Conservation (phyloP, 2,329 filamentous ascomycete genomes). For the Colletotrichum nymphaeae region DNA sequence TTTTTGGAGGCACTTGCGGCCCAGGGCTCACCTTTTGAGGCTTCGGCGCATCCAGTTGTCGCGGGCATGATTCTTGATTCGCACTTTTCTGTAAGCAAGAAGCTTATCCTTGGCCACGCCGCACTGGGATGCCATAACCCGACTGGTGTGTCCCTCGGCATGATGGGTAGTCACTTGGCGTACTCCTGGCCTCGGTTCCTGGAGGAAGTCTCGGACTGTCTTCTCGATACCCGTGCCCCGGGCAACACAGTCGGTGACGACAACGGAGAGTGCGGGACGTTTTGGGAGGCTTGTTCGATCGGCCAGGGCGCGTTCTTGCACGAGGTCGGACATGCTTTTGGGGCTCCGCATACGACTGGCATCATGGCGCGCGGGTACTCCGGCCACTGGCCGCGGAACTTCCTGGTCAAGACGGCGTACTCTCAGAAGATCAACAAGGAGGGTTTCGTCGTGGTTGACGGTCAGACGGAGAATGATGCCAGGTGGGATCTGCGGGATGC, state of each 20-base stretch:
- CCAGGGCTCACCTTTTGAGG: constrained; percentile 45
- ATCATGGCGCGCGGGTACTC: constrained; percentile 67
- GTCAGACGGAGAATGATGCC: constrained; percentile 65
- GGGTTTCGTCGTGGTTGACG: constrained; percentile 36
- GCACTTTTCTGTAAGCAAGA: constrained; percentile 70
- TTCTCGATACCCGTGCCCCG: constrained; percentile 47
- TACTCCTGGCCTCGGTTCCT: constrained; percentile 78
- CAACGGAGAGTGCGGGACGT: constrained; percentile 53
- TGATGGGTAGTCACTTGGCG: constrained; percentile 78
- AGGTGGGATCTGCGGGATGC: constrained; percentile 67
- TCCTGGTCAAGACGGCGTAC: constrained; percentile 48
- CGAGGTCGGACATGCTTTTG: constrained; percentile 77
- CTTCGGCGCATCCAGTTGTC: constrained; percentile 67
- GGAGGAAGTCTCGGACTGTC: constrained; percentile 71
- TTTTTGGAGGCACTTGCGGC: constrained; percentile 59
- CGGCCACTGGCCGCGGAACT: constrained; percentile 54
- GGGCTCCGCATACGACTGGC: constrained; percentile 75
- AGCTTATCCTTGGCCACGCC: constrained; percentile 74
- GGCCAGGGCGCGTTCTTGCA: constrained; percentile 79
- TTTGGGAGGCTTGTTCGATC: constrained; percentile 58
- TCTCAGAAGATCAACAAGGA: constrained; percentile 41
- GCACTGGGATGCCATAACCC: constrained; percentile 66
- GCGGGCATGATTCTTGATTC: constrained; percentile 78
- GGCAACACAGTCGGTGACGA: constrained; percentile 54
- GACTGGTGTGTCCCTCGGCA: constrained; percentile 71